These are phyloP conservation scores for Furcasterigmium sp. DNA, from an alignment of 2,329 filamentous ascomycete genomes.

Conservation along the genomic window DNA sequence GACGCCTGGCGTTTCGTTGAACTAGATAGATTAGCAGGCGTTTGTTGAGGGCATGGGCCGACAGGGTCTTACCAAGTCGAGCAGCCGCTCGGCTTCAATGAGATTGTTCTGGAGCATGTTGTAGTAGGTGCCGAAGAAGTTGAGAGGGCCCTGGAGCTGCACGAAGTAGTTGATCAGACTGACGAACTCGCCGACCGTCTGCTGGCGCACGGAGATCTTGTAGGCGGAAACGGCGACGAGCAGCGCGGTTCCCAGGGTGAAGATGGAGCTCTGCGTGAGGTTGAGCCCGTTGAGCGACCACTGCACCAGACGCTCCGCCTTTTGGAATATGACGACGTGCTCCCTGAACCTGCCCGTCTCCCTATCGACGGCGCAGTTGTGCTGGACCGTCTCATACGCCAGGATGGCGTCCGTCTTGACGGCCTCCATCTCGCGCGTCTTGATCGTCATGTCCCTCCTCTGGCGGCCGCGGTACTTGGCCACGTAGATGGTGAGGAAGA, in stretches of 20 bases:
- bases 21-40: no score
- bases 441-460: slow-evolving; percentile 36
- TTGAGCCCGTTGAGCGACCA: slow-evolving; percentile 55
- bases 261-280: slow-evolving; percentile 58
- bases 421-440: slow-evolving; percentile 42
- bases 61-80: slow-evolving; percentile 28
- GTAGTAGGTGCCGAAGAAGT: slow-evolving; percentile 52
- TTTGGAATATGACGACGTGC: slow-evolving; percentile 51
- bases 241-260: slow-evolving; percentile 54
- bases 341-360: slow-evolving; percentile 53
- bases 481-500: slow-evolving; percentile 45
- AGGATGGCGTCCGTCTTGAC: slow-evolving; percentile 43
- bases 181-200: slow-evolving; percentile 52
- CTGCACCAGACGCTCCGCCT: slow-evolving; percentile 50
- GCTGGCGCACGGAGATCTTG: slow-evolving; percentile 51
- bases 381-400: slow-evolving; percentile 54
- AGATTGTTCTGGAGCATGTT: slow-evolving; percentile 40
- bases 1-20: slow-evolving; percentile 37
- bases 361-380: slow-evolving; percentile 56
- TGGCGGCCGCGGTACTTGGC: slow-evolving; percentile 38
- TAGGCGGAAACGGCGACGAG: slow-evolving; percentile 58
- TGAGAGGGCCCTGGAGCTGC: slow-evolving; percentile 56
- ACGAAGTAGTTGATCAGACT: slow-evolving; percentile 52
- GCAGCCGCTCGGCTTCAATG: slow-evolving; percentile 39
- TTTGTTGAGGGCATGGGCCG: no score